Base-by-base conservation (phyloP, 2,329 filamentous ascomycete species). In the Xylariaceae sp. region DNA sequence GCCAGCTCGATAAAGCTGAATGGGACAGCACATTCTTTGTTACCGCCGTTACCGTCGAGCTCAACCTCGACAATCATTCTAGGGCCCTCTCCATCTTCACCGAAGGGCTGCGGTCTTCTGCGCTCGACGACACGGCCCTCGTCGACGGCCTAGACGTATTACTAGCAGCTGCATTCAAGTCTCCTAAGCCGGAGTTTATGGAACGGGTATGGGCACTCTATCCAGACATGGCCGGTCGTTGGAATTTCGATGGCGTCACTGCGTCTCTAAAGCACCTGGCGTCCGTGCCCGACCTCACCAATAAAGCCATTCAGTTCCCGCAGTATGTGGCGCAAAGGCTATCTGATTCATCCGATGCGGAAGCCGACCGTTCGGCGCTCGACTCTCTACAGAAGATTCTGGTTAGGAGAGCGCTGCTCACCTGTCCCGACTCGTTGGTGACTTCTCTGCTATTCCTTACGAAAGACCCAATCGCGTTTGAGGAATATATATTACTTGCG, bases 91-190 rank as follows among this genome's bases (percentile, higher is more conserved):
- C 58, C 2, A 49, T 65, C 14, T 71, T 71, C 46, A 59, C 55
- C 27, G 51, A 44, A 3, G 68, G 66, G 3, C 44, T 74, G 8
- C 43, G 37, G 4, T 47, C 48, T 16, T 13, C 31, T 7, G 17
- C 13, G 14, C 33, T 59, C 2, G 46, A 59, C 4, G 42, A 47
- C 13, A 50, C 49, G 9, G 51, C 56, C 4, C 51, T 67, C 17
- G 53, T 58, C 1, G 57, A 63, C 5, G 69, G 67, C 2, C 50
- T 76, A 5, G 69, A 73, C 31, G 53, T 65, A 13, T 46, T 76
- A 5, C 46, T 73, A 13, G 57, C 66, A 6, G 56, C 65, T 31
- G 61, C 63, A 2, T 58, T 76, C 23, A 53, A 23, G 29, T 51
- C 46, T 14, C 26, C 50, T 12, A 43, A 40, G 1, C 21, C 35